These are phyloP conservation scores for Capsicum chinense DNA, from an alignment of 257 asterid genomes.

Conservation along the genomic window DNA sequence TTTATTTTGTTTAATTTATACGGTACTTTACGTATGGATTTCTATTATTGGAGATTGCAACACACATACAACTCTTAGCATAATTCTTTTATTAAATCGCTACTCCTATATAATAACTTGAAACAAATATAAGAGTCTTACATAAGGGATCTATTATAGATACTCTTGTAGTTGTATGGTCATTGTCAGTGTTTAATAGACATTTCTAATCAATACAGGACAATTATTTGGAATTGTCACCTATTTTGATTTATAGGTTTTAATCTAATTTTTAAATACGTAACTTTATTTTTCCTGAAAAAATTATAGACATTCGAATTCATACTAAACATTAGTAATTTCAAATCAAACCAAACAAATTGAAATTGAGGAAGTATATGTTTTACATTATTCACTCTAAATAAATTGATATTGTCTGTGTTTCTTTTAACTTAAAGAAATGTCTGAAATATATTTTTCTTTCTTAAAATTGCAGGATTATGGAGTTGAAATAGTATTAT, in stretches of 20 bases:
- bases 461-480: conserved; percentile 41
- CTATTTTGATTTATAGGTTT: background rate
- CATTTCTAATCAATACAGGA: background rate
- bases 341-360: background rate
- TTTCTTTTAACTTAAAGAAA: background rate
- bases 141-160: background rate
- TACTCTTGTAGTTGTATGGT: background rate
- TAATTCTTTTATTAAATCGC: background rate
- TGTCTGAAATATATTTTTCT: background rate
- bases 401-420: background rate
- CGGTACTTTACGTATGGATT: background rate
- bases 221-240: background rate
- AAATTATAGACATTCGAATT: too few species aligned
- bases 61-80: background rate
- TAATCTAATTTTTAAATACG: background rate
- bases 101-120: background rate
- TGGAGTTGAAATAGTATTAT: conserved; percentile 37
- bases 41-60: background rate
- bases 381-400: background rate
- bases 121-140: background rate
- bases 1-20: background rate
- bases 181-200: background rate
- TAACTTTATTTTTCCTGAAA: background rate
- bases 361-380: background rate
- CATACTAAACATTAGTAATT: too few species aligned